Conservation (phyloP, 148 eudicot genomes). For the Nepenthes gracilis region DNA sequence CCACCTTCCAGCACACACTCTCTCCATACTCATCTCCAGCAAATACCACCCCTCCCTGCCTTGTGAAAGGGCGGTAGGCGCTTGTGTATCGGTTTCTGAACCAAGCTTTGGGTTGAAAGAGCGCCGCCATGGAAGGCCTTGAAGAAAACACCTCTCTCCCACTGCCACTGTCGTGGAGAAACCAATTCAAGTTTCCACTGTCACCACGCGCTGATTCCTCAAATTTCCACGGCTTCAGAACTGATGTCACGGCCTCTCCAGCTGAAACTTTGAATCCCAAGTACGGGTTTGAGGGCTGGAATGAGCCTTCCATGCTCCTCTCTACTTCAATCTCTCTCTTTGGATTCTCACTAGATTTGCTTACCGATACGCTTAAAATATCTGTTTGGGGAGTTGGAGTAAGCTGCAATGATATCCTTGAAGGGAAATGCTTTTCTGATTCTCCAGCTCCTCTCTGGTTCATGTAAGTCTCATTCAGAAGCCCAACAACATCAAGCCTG, state of each 20-base stretch:
- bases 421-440: conserved; percentile 87
- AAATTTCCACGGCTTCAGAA: conserved; percentile 79
- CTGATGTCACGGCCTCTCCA: conserved; percentile 41
- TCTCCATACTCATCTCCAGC: conserved; percentile 75
- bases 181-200: conserved; percentile 64
- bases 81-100: conserved; percentile 64
- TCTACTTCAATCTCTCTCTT: conserved; percentile 39
- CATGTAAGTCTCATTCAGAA: conserved; percentile 45
- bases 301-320: conserved; percentile 47
- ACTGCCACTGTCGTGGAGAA: conserved; percentile 43
- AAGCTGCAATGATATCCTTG: conserved; percentile 59
- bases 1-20: conserved; percentile 69
- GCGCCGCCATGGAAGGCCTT: conserved; percentile 45
- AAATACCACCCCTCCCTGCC: conserved; percentile 80
- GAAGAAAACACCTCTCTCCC: conserved; percentile 82
- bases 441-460: conserved; percentile 65
- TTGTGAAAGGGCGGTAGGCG: conserved; percentile 60
- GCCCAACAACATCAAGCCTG: conserved; percentile 66
- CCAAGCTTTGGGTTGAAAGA: conserved; percentile 70
- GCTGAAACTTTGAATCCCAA: conserved; percentile 44
- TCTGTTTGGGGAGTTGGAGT: conserved; percentile 49
- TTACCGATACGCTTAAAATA: conserved; percentile 54
- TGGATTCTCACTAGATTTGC: conserved; percentile 80
- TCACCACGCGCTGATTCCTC: conserved; percentile 66
- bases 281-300: conserved; percentile 34